Evolutionary conservation across 345 rosid genomes (phyloP), one percentile per base, ranked within the genome.

Genomic region (Trapa incisa): DNA sequence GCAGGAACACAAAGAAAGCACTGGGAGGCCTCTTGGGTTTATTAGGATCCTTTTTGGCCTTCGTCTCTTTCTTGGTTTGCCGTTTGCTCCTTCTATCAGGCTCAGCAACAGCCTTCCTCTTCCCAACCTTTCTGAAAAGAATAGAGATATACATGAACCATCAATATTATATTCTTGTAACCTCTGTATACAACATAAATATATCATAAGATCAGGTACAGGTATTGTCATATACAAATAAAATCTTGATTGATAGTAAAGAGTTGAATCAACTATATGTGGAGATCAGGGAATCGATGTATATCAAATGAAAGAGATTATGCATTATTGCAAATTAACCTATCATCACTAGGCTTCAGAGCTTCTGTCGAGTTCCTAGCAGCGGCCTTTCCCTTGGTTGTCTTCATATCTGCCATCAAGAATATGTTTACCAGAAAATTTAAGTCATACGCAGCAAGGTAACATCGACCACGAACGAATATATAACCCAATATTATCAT

Each of bases 1-100:
- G 85, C 94, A 87, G 82, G 74, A 87, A 87, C 36, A 87, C 88
- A 72, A 87, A 87, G 81, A 87, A 87, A 63, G 94, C 89, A 81
- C 85, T 85, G 11, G 90, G 77, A 61, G 90, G 88, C 70, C 89
- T 84, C 83, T 87, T 87, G 7, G 90, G 88, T 77, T 85, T 87
- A 77, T 85, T 79, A 0, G 87, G 94, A 57, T 83, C 90, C 73
- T 87, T 85, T 78, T 85, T 81, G 4, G 77, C 83, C 50, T 64
- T 36, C 47, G 71, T 81, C 12, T 61, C 85, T 43, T 68, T 79
- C 82, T 72, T 80, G 37, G 77, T 65, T 29, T 54, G 71, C 48
- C 65, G 73, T 66, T 76, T 76, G 74, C 67, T 73, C 64, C 82
- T 22, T 22, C 29, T 22, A 22, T 22, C 78, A n/a, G 71, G 72